Conservation (phyloP, 1,139 yeast genomes). For the Blastobotrys arbuscula region DNA sequence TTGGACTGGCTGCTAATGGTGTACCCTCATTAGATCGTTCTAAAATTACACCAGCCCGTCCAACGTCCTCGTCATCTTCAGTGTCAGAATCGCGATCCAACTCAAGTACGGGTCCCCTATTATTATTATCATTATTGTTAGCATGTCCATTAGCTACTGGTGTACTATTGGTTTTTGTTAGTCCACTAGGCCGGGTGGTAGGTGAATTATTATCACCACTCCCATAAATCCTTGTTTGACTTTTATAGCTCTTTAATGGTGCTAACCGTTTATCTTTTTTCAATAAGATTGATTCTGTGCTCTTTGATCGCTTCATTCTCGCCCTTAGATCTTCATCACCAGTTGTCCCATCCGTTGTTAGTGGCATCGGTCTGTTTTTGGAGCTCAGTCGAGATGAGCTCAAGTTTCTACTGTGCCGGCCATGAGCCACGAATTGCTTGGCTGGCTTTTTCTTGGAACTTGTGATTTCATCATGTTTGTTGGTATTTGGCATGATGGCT, state of each 20-base stretch:
- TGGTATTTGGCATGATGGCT: neutral
- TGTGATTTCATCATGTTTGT: neutral
- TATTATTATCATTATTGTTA: neutral
- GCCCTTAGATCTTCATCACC: slow-evolving; percentile 9
- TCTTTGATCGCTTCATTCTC: slow-evolving; percentile 11
- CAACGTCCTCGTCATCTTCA: slow-evolving; percentile 21
- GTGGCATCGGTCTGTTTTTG: neutral
- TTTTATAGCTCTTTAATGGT: slow-evolving; percentile 22
- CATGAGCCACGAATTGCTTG: slow-evolving; percentile 20
- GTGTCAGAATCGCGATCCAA: slow-evolving; percentile 34
- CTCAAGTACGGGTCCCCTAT: slow-evolving; percentile 23
- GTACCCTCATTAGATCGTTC: slow-evolving; percentile 4
- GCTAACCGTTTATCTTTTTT: slow-evolving; percentile 8
- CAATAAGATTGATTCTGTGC: slow-evolving; percentile 6
- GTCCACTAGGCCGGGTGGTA: neutral
- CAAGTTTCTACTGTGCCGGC: slow-evolving; percentile 17
- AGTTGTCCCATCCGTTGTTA: slow-evolving; percentile 11
- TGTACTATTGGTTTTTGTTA: neutral
- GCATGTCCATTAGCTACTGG: neutral
- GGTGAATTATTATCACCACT: neutral
- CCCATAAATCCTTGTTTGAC: slow-evolving; percentile 18
- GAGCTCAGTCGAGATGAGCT: slow-evolving; percentile 17
- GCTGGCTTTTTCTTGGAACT: slow-evolving; percentile 9
- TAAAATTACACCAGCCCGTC: neutral
- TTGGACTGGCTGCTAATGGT: neutral